Percentiles rank a stretch among this genome's conserved stretches.
Conservation (phyloP, 1,284 basidiomycete species). For the Ustilago cynodontis region DNA sequence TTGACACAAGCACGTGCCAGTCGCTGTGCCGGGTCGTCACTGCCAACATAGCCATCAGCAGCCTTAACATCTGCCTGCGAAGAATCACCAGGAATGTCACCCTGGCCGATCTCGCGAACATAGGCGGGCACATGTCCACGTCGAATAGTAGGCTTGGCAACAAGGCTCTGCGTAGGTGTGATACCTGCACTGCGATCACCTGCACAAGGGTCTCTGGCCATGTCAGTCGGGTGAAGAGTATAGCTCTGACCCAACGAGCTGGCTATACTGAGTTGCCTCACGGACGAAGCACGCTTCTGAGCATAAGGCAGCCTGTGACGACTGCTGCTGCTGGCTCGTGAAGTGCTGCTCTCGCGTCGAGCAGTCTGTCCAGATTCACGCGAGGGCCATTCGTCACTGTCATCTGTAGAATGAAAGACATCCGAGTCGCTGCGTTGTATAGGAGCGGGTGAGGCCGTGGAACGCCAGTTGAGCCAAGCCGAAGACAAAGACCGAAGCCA, state of each 20-base stretch:
- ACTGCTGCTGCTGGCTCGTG: slow-evolving; percentile 37
- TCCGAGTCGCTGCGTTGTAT: slow-evolving; percentile 40
- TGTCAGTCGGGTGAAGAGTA: slow-evolving; percentile 11
- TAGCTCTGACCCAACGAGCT: slow-evolving; percentile 23
- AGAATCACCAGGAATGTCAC: slow-evolving; percentile 58
- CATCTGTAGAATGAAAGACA: slow-evolving; percentile 30
- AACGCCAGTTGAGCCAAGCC: slow-evolving; percentile 53
- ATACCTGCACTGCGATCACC: slow-evolving; percentile 41
- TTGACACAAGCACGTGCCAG: slow-evolving; percentile 35
- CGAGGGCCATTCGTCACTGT: slow-evolving; percentile 43
- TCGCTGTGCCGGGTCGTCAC: slow-evolving; percentile 16
- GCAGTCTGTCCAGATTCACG: slow-evolving; percentile 11
- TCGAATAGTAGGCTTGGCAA: slow-evolving; percentile 56
- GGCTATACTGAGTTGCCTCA: slow-evolving; percentile 19
- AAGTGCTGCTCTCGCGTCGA: slow-evolving; percentile 39
- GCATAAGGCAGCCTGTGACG: slow-evolving; percentile 23
- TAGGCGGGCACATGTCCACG: slow-evolving; percentile 60
- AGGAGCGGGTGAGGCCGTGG: slow-evolving; percentile 38
- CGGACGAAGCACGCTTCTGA: slow-evolving; percentile 36
- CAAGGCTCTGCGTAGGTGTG: slow-evolving; percentile 55
- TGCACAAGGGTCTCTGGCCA: slow-evolving; percentile 14
- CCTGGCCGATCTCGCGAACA: slow-evolving; percentile 60
- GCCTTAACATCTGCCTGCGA: slow-evolving; percentile 16
- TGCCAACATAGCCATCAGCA: slow-evolving; percentile 1
- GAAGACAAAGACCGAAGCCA: slow-evolving; percentile 57